Base-by-base conservation (phyloP, 192 early-diverging fungal genomes). In the Rhizoclosmatium globosum region DNA sequence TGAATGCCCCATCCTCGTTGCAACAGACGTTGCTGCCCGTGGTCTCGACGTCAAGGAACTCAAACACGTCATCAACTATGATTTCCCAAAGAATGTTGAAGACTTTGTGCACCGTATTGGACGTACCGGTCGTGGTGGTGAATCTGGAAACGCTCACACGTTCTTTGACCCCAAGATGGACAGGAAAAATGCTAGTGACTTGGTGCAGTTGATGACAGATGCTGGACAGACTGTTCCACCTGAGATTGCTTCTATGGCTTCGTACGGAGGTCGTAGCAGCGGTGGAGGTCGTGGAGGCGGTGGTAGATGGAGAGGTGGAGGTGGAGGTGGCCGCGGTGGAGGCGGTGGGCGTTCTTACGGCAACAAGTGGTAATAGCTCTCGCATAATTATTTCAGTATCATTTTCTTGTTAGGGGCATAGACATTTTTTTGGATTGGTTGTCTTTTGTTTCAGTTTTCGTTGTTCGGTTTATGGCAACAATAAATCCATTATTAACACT, bases 21-120 rank as follows among this genome's bases (percentile, higher is more conserved):
- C 96, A 2, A 98, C 96, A 3, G 95, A 98, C 83, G 95, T 98
- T 56, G 96, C 95, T 67, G 94, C 95, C 47, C 92, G 96, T 82
- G 96, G 96, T 57, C 85, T 97, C 31, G 96, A 82, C 64, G 80
- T 83, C 3, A 77, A 76, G 71, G 82, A 84, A 13, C 43, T 84
- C n/a, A 73, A 74, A 46, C 80, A 83, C 57, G 96, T 97, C 59
- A 88, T 97, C 86, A 94, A 93, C 82, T 96, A 93, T 83, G 96
- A 97, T 71, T 86, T 97, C 73, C 96, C 95, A 42, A 93, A 89
- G 0, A 94, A 95, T 73, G 89, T 93, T 74, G 94, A 97, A 79
- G 96, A 97, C 83, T 96, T 95, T 87, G 94, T 96, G n/a, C 96
- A 97, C 86, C 88, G 84, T 38, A 85, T 87, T 58, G 83, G 86